A percentile compares a stretch with the other conserved stretches of the same genome.
Evolutionary conservation across 176 grass and related monocot genomes (phyloP).

Genomic region (Otatea glauca): DNA sequence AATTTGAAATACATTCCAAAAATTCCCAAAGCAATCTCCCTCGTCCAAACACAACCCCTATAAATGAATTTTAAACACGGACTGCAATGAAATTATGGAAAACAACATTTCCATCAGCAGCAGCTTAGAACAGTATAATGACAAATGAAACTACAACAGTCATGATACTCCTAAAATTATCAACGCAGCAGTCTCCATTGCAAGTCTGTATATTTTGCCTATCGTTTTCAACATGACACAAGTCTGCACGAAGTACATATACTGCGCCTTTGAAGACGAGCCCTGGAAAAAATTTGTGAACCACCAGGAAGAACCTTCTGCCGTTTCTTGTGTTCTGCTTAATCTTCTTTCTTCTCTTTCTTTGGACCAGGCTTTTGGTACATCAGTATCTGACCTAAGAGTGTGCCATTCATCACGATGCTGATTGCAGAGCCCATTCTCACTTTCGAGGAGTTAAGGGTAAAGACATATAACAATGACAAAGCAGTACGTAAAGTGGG

Average conservation of each 20-base stretch:
- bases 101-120: not conserved
- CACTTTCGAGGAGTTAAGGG: constrained; percentile 81
- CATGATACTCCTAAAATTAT: not conserved
- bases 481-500: not conserved
- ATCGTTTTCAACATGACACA: not conserved
- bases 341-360: constrained; percentile 89
- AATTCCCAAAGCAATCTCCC: not conserved
- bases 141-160: constrained; percentile 15
- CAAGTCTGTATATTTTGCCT: not conserved
- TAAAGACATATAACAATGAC: not conserved
- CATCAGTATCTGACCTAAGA: constrained; percentile 74
- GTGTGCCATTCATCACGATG: constrained; percentile 80
- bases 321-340: constrained; percentile 8
- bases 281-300: constrained; percentile 15
- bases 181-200: not conserved
- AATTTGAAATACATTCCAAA: not conserved
- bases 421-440: constrained; percentile 81
- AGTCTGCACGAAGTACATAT: constrained; percentile 12
- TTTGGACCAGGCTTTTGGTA: constrained; percentile 66
- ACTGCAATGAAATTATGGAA: not conserved
- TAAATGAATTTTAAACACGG: constrained; percentile 16
- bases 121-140: not conserved
- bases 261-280: constrained; percentile 6
- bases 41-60: not conserved
- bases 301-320: constrained; percentile 12